Base-by-base conservation (phyloP, 2,329 filamentous ascomycete species). In the Microcyclospora tardicrescens region DNA sequence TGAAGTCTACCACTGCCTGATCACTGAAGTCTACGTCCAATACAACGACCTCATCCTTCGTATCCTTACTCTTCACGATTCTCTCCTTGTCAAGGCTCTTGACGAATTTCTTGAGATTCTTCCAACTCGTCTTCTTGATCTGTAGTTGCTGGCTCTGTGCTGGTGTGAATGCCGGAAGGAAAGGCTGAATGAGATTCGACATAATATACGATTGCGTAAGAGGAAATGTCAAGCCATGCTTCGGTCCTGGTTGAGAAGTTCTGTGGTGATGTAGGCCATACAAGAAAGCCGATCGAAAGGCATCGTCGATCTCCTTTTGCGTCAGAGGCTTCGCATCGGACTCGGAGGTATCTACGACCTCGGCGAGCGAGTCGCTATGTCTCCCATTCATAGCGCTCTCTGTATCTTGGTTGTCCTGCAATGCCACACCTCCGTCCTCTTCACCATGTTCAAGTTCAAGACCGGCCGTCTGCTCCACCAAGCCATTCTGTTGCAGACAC, bases 71-170 rank as follows among this genome's bases (percentile, higher is more conserved):
- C 50, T 77, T 79, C 47, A 79, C 57, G n/a, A 81, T 61, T 13
- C 65, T 56, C 35, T 73, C 62, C 56, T 81, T 81, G 55, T 81
- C 77, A 9, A 82, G 63, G 38, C 72, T 64, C 49, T 81, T 81
- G 58, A 81, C 71, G 54, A 81, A 81, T 47, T 79, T 81, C 52
- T 75, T 77, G 43, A 77, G 69, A 43, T 73, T 81, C 60, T 81
- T 81, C 73, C 74, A 81, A 44, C 72, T 77, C 2, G 76, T 77
- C 59, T 81, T 81, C 53, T 81, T 81, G 57, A 81, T 78, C 46
- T 77, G 73, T 37, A 77, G 69, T 43, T 66, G 73, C 40, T 69
- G 69, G 2, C 66, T 64, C 50, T 75, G 67, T 14, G 68, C 63
- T 5, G 72, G 61, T 10, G 68, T 72, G 53, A 68, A 69, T 14